Evolutionary conservation across 2,329 filamentous ascomycete genomes (phyloP).

Genomic region (Westerdykella aurantiaca): DNA sequence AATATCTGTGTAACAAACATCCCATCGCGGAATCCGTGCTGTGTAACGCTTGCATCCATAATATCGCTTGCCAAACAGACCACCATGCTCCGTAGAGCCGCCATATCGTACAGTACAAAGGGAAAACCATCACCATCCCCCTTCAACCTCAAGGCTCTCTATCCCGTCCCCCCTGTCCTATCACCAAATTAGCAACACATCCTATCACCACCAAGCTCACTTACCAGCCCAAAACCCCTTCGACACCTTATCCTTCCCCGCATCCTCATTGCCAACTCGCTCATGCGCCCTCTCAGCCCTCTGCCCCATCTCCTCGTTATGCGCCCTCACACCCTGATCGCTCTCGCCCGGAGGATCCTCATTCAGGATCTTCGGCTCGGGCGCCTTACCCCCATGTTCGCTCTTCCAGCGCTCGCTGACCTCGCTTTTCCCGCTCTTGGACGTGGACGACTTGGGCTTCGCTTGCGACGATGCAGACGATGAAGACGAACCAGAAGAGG

Average conservation of each 20-base stretch:
- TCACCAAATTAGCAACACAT: background rate
- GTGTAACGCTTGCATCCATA: too few species aligned
- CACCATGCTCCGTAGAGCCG: too few species aligned
- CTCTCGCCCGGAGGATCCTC: constrained; percentile 29
- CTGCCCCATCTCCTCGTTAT: constrained; percentile 42
- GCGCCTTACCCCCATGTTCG: constrained; percentile 23
- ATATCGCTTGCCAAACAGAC: too few species aligned
- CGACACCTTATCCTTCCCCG: constrained; percentile 38
- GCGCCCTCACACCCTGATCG: constrained; percentile 37
- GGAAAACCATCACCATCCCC: background rate
- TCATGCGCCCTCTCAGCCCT: constrained; percentile 40
- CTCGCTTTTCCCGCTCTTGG: constrained; percentile 3
- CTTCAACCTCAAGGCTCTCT: constrained; percentile 12
- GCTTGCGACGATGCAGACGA: background rate
- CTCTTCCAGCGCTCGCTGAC: constrained; percentile 5
- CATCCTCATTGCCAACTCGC: constrained; percentile 34
- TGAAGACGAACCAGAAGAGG: constrained; percentile 2
- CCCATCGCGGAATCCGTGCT: too few species aligned
- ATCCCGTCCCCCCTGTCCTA: constrained; percentile 24
- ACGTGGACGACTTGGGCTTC: background rate
- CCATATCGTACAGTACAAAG: background rate
- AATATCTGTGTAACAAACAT: too few species aligned
- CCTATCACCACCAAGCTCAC: constrained; percentile 4
- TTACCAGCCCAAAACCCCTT: constrained; percentile 38
- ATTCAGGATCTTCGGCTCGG: constrained; percentile 42